Evolutionary conservation across 306 rosid genomes (phyloP).

Genomic region (Betula pendula): DNA sequence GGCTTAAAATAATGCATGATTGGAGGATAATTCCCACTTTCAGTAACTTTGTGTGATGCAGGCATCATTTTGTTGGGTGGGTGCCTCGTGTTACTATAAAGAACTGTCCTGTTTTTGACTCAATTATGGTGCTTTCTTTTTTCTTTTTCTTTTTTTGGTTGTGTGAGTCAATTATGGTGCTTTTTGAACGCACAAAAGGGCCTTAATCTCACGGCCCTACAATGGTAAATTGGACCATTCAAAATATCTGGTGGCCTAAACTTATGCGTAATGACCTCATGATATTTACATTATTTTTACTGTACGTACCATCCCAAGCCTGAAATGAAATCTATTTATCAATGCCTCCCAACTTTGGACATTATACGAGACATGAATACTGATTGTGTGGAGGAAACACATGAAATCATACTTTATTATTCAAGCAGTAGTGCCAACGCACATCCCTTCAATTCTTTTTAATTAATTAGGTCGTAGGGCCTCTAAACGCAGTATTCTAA

Average conservation of each 20-base stretch:
- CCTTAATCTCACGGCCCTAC: too few species aligned
- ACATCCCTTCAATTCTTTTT: background rate
- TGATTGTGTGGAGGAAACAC: background rate
- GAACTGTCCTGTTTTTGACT: background rate
- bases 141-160: too few species aligned
- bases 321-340: background rate
- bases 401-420: too few species aligned
- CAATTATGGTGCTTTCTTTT: background rate
- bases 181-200: too few species aligned
- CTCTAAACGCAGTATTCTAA: background rate
- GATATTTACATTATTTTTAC: too few species aligned
- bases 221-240: too few species aligned
- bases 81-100: slow-evolving; percentile 16
- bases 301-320: too few species aligned
- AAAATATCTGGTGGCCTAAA: too few species aligned
- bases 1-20: slow-evolving; percentile 55
- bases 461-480: background rate
- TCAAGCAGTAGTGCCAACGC: background rate
- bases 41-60: background rate
- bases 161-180: background rate
- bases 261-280: background rate
- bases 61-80: slow-evolving; percentile 27
- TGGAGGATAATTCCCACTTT: slow-evolving; percentile 41
- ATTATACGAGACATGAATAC: too few species aligned
- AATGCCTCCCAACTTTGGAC: background rate